A percentile compares a stretch with the other conserved stretches of the same genome.
These are phyloP conservation scores for Suillus clintonianus DNA, from an alignment of 768 basidiomycete genomes.

Conservation along the genomic window DNA sequence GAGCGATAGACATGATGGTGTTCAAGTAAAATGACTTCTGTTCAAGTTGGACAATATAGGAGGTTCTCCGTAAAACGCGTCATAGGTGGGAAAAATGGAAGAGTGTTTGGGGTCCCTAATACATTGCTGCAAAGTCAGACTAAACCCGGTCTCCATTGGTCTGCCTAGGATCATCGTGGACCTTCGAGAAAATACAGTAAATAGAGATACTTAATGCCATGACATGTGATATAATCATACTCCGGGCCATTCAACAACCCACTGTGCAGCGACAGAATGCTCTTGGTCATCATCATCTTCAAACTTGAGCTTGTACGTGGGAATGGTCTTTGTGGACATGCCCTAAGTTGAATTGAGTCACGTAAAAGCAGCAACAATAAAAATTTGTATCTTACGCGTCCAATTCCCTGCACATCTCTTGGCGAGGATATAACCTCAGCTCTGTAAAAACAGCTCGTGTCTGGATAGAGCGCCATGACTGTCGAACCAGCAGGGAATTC, in stretches of 20 bases:
- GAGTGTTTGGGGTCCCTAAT: neutral
- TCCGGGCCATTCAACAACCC: slow-evolving; percentile 82
- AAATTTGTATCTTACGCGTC: slow-evolving; percentile 36
- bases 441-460: slow-evolving; percentile 89
- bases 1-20: slow-evolving; percentile 61
- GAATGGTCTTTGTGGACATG: slow-evolving; percentile 47
- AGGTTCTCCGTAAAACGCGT: neutral
- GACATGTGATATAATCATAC: slow-evolving; percentile 10
- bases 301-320: slow-evolving; percentile 78
- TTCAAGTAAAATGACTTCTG: neutral
- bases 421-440: slow-evolving; percentile 81
- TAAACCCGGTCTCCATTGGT: neutral
- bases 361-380: slow-evolving; percentile 3
- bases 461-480: slow-evolving; percentile 88
- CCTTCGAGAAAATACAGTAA: slow-evolving; percentile 17
- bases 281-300: slow-evolving; percentile 89
- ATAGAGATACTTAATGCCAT: slow-evolving; percentile 6
- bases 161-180: slow-evolving; percentile 3
- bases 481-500: slow-evolving; percentile 71
- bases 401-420: slow-evolving; percentile 37
- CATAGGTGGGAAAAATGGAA: neutral
- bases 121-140: neutral
- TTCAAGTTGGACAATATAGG: too few relatives aligned
- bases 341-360: slow-evolving; percentile 16
- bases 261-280: slow-evolving; percentile 72